phyloP scores from a whole-genome alignment of 495 filamentous ascomycete species.

The Amphirosellinia nigrospora region DNA sequence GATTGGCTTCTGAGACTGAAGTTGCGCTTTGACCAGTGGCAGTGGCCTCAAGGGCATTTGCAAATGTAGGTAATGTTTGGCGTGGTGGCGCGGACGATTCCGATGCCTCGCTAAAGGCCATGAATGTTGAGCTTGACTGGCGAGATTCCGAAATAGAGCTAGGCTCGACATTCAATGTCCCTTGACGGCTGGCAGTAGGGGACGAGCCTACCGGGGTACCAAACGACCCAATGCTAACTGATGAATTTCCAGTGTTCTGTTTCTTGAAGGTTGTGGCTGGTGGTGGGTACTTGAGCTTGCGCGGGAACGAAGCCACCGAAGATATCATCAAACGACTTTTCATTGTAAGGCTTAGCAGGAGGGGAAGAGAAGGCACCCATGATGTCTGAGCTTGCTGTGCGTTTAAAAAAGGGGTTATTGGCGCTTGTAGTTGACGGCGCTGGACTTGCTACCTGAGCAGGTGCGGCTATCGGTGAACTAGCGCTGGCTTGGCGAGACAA shows the following conservation, averaged over 20 bases:
- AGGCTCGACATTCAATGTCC: slow-evolving; percentile 55
- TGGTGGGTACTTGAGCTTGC: slow-evolving; percentile 58
- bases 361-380: slow-evolving; percentile 57
- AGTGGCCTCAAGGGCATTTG: slow-evolving; percentile 55
- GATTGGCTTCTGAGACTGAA: slow-evolving; percentile 38
- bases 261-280: slow-evolving; percentile 69
- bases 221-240: slow-evolving; percentile 58
- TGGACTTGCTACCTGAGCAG: slow-evolving; percentile 62
- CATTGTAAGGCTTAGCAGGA: slow-evolving; percentile 54
- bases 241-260: slow-evolving; percentile 61
- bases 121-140: slow-evolving; percentile 74
- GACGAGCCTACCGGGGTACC: slow-evolving; percentile 60
- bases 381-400: slow-evolving; percentile 71
- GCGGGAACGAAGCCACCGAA: slow-evolving; percentile 71
- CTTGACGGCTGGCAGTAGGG: slow-evolving; percentile 59
- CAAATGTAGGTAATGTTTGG: slow-evolving; percentile 79
- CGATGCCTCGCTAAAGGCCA: slow-evolving; percentile 67
- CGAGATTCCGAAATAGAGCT: slow-evolving; percentile 69
- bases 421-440: slow-evolving; percentile 75
- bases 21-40: slow-evolving; percentile 38
- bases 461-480: slow-evolving; percentile 42
- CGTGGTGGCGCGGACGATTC: slow-evolving; percentile 80
- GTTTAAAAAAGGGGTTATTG: slow-evolving; percentile 90
- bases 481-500: slow-evolving; percentile 51
- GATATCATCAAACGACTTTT: slow-evolving; percentile 84